These are phyloP conservation scores for Penicillium cinerascens DNA, from an alignment of 495 filamentous ascomycete genomes.

Conservation along the genomic window DNA sequence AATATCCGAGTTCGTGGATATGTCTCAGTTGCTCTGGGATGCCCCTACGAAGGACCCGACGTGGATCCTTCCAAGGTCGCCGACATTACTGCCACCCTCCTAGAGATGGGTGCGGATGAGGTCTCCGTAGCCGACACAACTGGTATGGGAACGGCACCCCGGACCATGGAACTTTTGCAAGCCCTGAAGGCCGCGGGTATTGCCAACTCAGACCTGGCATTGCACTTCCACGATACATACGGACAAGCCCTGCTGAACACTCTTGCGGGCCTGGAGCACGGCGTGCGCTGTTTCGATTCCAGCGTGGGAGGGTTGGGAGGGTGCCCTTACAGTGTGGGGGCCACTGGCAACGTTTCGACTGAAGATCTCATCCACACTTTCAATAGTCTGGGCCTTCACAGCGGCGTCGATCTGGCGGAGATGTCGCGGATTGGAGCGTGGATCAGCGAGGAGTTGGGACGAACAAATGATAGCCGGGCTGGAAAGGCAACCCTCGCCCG, in stretches of 20 bases:
- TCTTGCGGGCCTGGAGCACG: conserved; percentile 80
- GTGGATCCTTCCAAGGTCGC: conserved; percentile 76
- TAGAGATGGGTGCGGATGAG: conserved; percentile 96
- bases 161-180: conserved; percentile 65
- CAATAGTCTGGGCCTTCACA: conserved; percentile 81
- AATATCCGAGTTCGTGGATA: conserved; percentile 83
- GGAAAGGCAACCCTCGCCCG: conserved; percentile 71
- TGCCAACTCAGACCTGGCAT: conserved; percentile 72
- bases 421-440: conserved; percentile 80
- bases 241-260: conserved; percentile 91
- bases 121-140: conserved; percentile 94
- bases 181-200: conserved; percentile 74
- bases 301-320: conserved; percentile 89
- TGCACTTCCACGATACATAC: conserved; percentile 98
- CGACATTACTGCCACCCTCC: conserved; percentile 71
- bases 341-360: conserved; percentile 91
- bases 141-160: conserved; percentile 89
- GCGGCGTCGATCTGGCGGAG: conserved; percentile 80
- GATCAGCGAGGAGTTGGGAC: conserved; percentile 81
- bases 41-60: conserved; percentile 88
- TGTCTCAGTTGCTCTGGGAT: conserved; percentile 90
- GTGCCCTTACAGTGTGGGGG: conserved; percentile 90
- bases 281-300: conserved; percentile 84
- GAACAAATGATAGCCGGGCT: conserved; percentile 68
- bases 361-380: conserved; percentile 91